Conservation (phyloP, 306 rosid species). For the Alnus rubra region DNA sequence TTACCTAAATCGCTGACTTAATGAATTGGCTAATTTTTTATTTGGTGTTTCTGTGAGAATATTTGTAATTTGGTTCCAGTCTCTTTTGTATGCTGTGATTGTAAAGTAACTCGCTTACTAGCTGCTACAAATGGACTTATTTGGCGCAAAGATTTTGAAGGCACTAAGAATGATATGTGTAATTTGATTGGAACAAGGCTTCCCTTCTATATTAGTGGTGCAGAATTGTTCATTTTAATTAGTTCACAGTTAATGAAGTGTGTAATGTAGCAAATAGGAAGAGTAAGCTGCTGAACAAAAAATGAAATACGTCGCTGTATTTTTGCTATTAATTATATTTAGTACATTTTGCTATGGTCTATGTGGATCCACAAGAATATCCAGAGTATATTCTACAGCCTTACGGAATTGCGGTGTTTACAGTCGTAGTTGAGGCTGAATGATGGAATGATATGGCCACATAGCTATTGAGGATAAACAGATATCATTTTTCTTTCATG, state of each 20-base stretch:
- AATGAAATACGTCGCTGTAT: not conserved
- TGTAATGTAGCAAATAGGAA: not conserved
- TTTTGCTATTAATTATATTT: not conserved
- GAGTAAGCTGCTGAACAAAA: not conserved
- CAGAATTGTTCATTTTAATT: not conserved
- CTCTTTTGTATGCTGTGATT: not conserved
- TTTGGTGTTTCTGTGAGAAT: not conserved
- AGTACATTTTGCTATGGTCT: not conserved
- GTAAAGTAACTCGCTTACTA: not conserved
- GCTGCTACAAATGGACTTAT: not conserved
- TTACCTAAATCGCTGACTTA: not conserved
- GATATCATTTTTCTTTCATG: no score
- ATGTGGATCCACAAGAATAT: not conserved
- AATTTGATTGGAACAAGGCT: constrained; percentile 3
- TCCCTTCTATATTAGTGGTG: not conserved
- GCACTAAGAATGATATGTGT: not conserved
- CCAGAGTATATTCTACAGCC: not conserved
- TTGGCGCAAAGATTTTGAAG: not conserved
- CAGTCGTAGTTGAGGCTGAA: not conserved
- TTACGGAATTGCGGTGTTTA: not conserved
- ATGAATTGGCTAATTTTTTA: not conserved
- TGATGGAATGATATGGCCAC: not conserved
- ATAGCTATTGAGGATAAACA: not conserved
- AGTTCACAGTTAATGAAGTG: not conserved
- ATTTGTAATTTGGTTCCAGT: not conserved